Conservation (phyloP, 257 asterid species). For the Ligustrum vulgare region DNA sequence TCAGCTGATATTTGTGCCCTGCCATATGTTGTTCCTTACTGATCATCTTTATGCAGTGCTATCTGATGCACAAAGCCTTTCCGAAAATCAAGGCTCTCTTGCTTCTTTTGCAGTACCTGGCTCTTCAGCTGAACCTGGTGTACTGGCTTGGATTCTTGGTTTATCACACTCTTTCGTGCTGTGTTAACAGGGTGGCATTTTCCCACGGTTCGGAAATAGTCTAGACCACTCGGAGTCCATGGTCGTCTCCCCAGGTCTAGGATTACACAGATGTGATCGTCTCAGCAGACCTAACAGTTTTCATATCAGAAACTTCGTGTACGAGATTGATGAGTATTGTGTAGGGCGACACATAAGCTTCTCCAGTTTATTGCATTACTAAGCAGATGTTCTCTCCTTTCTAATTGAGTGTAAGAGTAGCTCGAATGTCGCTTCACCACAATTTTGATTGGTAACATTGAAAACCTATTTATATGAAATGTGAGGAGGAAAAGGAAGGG, state of each 20-base stretch:
- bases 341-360: constrained; percentile 22
- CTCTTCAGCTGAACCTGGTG: constrained; percentile 11
- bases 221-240: background rate
- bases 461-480: constrained; percentile 38
- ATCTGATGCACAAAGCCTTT: constrained; percentile 14
- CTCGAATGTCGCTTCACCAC: constrained; percentile 39
- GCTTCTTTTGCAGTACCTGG: background rate
- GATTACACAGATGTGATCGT: background rate
- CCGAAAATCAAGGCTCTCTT: constrained; percentile 3
- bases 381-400: constrained; percentile 24
- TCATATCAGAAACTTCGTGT: background rate
- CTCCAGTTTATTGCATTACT: constrained; percentile 30
- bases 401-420: constrained; percentile 38
- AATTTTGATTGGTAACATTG: constrained; percentile 65
- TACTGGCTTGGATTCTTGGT: background rate
- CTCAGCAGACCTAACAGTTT: background rate
- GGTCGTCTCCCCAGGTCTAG: background rate
- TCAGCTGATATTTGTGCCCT: constrained; percentile 62
- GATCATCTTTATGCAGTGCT: constrained; percentile 28
- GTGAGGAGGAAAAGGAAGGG: constrained; percentile 32
- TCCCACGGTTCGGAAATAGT: background rate
- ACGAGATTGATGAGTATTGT: constrained; percentile 14
- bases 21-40: constrained; percentile 82
- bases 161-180: background rate
- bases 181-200: constrained; percentile 4